Evolutionary conservation across 23 red algal genomes (phyloP).

Genomic region (Chondrus crispus): DNA sequence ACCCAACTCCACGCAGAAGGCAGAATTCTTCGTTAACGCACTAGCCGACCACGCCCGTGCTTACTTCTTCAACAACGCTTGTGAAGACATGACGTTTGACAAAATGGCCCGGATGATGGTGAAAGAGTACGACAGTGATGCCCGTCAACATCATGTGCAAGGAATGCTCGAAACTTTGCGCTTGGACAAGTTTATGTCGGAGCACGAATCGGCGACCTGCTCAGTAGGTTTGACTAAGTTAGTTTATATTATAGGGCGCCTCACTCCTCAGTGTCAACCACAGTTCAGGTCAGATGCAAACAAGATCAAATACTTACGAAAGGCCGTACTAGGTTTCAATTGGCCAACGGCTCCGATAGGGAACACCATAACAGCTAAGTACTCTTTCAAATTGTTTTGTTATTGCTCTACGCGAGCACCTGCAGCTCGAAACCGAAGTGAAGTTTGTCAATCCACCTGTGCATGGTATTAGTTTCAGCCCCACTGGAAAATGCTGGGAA

Average conservation of each 20-base stretch:
- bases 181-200: not conserved
- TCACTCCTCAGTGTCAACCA: not conserved
- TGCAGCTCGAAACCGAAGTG: conserved; percentile 17
- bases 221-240: not conserved
- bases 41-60: not conserved
- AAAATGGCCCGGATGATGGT: conserved; percentile 12
- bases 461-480: not conserved
- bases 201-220: not conserved
- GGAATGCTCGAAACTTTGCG: not conserved
- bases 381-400: conserved; percentile 30
- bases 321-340: not conserved
- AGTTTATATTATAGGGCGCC: not conserved
- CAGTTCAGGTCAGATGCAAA: conserved; percentile 5
- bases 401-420: not conserved
- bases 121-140: conserved; percentile 5
- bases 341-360: conserved; percentile 31
- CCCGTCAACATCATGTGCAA: not conserved
- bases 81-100: conserved; percentile 17
- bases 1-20: not conserved
- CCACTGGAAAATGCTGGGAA: too few species aligned
- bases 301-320: conserved; percentile 1
- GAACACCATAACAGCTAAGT: not conserved
- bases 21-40: not conserved
- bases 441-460: not conserved
- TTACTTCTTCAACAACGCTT: conserved; percentile 38